Base-by-base conservation (phyloP, 2,329 filamentous ascomycete genomes). In the Ophiocordyceps camponoti-rufipedis region DNA sequence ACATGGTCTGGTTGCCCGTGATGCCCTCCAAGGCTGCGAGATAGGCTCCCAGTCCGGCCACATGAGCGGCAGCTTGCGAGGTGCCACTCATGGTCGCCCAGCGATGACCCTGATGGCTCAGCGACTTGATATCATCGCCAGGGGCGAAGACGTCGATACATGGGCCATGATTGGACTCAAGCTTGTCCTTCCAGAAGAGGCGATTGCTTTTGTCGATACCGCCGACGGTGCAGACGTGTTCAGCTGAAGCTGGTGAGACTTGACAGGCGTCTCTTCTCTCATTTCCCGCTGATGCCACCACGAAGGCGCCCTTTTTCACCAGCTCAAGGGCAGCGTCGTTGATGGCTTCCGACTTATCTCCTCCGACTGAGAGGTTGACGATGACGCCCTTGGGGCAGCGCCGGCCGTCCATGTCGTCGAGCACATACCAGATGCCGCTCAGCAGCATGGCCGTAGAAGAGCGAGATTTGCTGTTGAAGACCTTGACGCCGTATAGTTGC, bases 261-360 rank as follows among this genome's bases (percentile, higher is more conserved):
- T 58, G 60, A 31, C 55, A 49, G 1, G 68, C 67, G 48, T 70
- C 57, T 28, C 51, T 53, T 46, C 59, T 58, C 16, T 62, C 56
- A 54, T 74, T 74, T 39, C 71, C 71, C 28, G 70, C 71, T 2
- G 71, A 70, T 14, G 72, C 70, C 46, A 65, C 69, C 40, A 71
- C 57, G 47, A 70, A 68, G 46, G 72, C 57, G 29, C 70, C 70
- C 1, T 57, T 55, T 28, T 48, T 48, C 49, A 67, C 58, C 29
- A 69, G 59, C 42, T 56, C 58, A 9, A 58, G 58, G 19, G 70
- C 67, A 10, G 69, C 69, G 31, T 53, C 54, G 62, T 73, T 74
- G 48, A 71, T 53, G 18, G 68, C 55, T 2, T 59, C 44, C 5
- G 65, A 68, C 48, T 51, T 56, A 44, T 50, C 42, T 9, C 69